These are phyloP conservation scores for Kwoniella mangroviensis DNA, from an alignment of 768 basidiomycete species.

Conservation along the genomic window DNA sequence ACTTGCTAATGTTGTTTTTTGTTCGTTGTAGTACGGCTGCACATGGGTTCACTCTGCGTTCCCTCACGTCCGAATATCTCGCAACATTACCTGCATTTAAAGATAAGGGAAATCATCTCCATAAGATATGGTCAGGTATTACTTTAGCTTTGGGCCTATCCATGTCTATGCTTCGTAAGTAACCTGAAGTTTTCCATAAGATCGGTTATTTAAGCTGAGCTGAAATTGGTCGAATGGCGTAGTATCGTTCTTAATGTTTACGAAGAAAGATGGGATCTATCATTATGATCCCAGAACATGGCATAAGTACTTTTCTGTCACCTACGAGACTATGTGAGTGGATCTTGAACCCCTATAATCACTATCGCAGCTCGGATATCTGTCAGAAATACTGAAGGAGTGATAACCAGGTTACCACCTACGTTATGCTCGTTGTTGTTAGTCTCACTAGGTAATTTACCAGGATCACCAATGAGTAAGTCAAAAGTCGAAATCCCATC, in stretches of 20 bases:
- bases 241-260: not conserved
- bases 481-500: not conserved
- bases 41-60: not conserved
- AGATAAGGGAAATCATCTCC: not conserved
- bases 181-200: not conserved
- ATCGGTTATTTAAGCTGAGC: not conserved
- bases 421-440: not conserved
- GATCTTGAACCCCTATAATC: not conserved
- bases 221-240: not conserved
- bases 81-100: not conserved
- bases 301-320: slow-evolving; percentile 6
- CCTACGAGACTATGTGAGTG: slow-evolving; percentile 16
- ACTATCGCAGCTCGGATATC: too few relatives aligned
- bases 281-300: slow-evolving; percentile 7
- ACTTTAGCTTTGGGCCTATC: not conserved
- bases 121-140: slow-evolving; percentile 1
- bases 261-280: slow-evolving; percentile 4
- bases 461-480: not conserved
- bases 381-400: too few relatives aligned
- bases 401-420: slow-evolving; percentile 10
- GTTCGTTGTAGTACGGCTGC: not conserved
- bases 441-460: not conserved
- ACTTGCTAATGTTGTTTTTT: not conserved
- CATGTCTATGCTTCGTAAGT: not conserved
- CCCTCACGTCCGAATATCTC: not conserved